Evolutionary conservation across 1,284 basidiomycete genomes (phyloP).

Genomic region (Mrakiaceae sp.): DNA sequence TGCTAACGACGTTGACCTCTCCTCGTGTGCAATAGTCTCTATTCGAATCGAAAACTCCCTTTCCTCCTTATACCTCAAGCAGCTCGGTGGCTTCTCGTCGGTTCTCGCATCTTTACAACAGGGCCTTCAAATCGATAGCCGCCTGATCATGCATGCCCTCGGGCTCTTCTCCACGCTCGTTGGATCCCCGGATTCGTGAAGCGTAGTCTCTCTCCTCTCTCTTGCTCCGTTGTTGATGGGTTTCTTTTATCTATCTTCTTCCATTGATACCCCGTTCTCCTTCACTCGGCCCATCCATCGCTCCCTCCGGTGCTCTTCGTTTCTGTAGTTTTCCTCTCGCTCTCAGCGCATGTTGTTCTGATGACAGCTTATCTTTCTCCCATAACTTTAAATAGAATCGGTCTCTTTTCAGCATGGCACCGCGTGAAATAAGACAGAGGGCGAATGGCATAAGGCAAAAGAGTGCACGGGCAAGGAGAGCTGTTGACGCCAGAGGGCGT

Average conservation of each 20-base stretch:
- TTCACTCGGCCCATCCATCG: not conserved
- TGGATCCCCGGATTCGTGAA: not conserved
- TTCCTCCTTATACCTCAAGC: slow-evolving; percentile 43
- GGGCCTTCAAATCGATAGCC: slow-evolving; percentile 23
- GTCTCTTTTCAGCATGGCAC: no score
- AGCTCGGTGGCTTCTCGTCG: slow-evolving; percentile 32
- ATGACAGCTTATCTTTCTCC: no score
- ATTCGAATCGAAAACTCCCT: slow-evolving; percentile 72
- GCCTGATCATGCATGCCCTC: slow-evolving; percentile 25
- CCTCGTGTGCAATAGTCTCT: slow-evolving; percentile 36
- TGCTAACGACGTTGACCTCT: not conserved
- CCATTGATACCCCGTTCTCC: not conserved
- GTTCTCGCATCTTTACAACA: slow-evolving; percentile 35
- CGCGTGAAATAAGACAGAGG: no score
- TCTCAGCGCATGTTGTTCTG: no score
- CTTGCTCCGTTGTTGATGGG: not conserved
- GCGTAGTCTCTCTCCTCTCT: not conserved
- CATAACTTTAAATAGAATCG: no score
- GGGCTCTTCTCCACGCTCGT: slow-evolving; percentile 21
- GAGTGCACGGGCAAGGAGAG: no score
- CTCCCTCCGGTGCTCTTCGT: no score
- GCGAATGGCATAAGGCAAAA: no score
- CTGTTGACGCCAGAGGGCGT: no score
- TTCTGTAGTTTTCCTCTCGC: no score
- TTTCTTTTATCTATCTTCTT: not conserved